A percentile compares a stretch with the other conserved stretches of the same genome.
Evolutionary conservation across 352 stramenopile species (phyloP).

Genomic region (Phytopythium chamaehyphon): DNA sequence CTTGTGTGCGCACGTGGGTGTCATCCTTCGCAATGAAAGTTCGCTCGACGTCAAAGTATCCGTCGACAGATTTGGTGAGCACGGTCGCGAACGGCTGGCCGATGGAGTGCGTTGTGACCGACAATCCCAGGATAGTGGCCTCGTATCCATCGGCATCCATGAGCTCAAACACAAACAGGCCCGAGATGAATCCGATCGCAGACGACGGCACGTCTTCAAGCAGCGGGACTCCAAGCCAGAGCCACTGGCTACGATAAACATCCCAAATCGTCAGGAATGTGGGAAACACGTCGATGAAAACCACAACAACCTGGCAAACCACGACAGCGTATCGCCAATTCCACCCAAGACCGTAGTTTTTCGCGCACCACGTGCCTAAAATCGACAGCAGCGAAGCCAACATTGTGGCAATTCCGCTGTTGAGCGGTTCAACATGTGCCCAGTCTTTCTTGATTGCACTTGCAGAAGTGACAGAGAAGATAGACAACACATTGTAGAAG

Average conservation of each 20-base stretch:
- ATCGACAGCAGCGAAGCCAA: slow-evolving; percentile 30
- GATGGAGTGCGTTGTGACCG: slow-evolving; percentile 21
- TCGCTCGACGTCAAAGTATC: slow-evolving; percentile 38
- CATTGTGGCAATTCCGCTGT: slow-evolving; percentile 42
- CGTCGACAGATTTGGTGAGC: slow-evolving; percentile 45
- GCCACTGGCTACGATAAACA: slow-evolving; percentile 40
- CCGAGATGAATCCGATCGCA: slow-evolving; percentile 22
- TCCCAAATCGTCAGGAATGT: slow-evolving; percentile 38
- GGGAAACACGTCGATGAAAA: slow-evolving; percentile 5
- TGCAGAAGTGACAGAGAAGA: slow-evolving; percentile 36
- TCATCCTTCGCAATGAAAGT: slow-evolving; percentile 27
- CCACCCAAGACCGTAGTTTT: slow-evolving; percentile 41
- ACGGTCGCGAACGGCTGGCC: slow-evolving; percentile 34
- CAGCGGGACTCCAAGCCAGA: slow-evolving; percentile 48
- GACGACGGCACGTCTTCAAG: slow-evolving; percentile 30
- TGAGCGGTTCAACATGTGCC: slow-evolving; percentile 51
- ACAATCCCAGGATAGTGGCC: slow-evolving; percentile 32
- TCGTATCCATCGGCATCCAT: slow-evolving; percentile 29
- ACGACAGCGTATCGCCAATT: slow-evolving; percentile 45
- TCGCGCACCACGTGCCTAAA: slow-evolving; percentile 21
- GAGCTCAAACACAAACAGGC: slow-evolving; percentile 39
- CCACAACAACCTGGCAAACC: slow-evolving; percentile 25
- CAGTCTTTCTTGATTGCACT: slow-evolving; percentile 44
- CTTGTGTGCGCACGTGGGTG: slow-evolving; percentile 26
- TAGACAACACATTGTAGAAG: slow-evolving; percentile 33